A percentile compares a stretch with the other conserved stretches of the same genome.
These are phyloP conservation scores for Fonsecaea monophora DNA, from an alignment of 2,329 filamentous ascomycete species.

Conservation along the genomic window DNA sequence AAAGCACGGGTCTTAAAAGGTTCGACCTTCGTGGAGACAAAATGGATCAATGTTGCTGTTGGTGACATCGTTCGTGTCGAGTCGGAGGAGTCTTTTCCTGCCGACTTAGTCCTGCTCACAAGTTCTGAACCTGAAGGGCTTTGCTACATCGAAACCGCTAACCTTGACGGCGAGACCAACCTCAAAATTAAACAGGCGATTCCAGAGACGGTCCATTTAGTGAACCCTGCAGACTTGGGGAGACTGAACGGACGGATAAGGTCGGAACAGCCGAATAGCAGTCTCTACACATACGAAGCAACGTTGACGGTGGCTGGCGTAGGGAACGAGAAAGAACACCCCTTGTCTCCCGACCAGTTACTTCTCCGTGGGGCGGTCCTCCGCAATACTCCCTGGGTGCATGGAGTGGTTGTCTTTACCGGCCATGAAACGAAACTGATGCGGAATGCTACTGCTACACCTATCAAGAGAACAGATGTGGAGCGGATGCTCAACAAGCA, in stretches of 20 bases:
- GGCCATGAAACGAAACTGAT: constrained; percentile 99
- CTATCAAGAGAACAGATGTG: constrained; percentile 96
- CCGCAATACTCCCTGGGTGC: constrained; percentile 95
- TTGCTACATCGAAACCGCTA: constrained; percentile 98
- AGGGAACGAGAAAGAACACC: constrained; percentile 89
- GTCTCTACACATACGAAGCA: constrained; percentile 96
- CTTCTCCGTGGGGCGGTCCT: constrained; percentile 90
- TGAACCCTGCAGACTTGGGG: constrained; percentile 85
- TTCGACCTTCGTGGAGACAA: constrained; percentile 81
- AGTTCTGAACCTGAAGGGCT: constrained; percentile 96
- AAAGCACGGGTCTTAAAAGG: constrained; percentile 83
- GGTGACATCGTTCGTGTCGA: constrained; percentile 93
- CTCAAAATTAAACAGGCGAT: constrained; percentile 98
- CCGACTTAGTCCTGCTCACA: constrained; percentile 88
- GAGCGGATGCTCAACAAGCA: constrained; percentile 93
- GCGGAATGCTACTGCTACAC: constrained; percentile 95
- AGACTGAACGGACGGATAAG: constrained; percentile 83
- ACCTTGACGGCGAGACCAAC: constrained; percentile 96
- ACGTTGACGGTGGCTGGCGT: constrained; percentile 89
- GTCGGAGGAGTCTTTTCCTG: constrained; percentile 93
- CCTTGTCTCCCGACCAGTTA: constrained; percentile 89
- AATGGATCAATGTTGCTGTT: constrained; percentile 92
- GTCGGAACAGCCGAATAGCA: constrained; percentile 98
- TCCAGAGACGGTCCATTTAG: constrained; percentile 86
- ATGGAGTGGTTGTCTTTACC: constrained; percentile 94